Evolutionary conservation across 192 early-diverging fungal genomes (phyloP), one percentile per base, ranked within the genome.

Genomic region (Podila minutissima): DNA sequence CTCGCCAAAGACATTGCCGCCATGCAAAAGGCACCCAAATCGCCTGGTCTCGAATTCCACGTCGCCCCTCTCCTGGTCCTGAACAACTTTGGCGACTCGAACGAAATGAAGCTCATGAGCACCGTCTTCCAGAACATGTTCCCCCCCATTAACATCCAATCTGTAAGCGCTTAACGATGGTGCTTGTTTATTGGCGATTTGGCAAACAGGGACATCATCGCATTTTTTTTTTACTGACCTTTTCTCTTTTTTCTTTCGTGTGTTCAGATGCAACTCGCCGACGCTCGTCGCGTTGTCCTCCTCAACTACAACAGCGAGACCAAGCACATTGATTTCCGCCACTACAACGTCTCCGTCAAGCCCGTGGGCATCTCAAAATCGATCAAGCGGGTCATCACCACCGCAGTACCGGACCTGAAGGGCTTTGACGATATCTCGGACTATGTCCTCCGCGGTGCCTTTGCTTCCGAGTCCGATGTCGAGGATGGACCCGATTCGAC

Each of bases 71-170:
- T 99, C 51, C 86, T 96, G 31, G 95, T 96, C 9, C 73, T 96
- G 35, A 96, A 96, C 85, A 93, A 93, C 71, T 95, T 95, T 85
- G 88, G 86, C 50, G 88, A 91, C 68, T 86, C 85, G 29, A 93
- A 93, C 20, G 88, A 96, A 41, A 88, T 97, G 71, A 95, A 97
- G 84, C 86, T 99, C 51, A 94, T 98, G 92, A 92, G 92, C 3
- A 94, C 95, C 13, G 93, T 97, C 90, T 93, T 99, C 69, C 98
- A 98, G 71, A 98, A 97, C 82, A 90, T 99, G 92, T 97, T 97
- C 74, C 97, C 98, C 2, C 84, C 98, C 2, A 98, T 99, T 71
- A 95, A 97, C 83, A 94, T 98, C 26, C 90, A 94, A 71, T 94
- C 89, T 38, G 94, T 95, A 87, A 72, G 86, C 29, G 29, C 29